Percentiles rank a stretch among this genome's conserved stretches.
phyloP scores from a whole-genome alignment of 805 yeast species.

The Yamadazyma phyllophila region DNA sequence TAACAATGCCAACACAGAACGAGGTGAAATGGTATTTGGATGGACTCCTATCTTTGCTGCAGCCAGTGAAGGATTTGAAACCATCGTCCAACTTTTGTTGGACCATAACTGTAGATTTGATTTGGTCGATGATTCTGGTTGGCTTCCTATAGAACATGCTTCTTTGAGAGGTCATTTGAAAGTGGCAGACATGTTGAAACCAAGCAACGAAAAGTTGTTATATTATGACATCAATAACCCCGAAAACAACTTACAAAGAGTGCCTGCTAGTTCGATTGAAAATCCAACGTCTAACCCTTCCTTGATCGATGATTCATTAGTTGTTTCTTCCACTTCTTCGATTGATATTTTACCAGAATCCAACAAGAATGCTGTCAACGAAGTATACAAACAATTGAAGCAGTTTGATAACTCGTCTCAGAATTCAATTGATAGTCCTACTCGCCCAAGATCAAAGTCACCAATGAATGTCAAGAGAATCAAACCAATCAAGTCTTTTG shows the following conservation, averaged over 20 bases:
- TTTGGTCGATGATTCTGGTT: conserved; percentile 77
- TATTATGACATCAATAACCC: conserved; percentile 37
- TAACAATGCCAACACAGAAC: conserved; percentile 68
- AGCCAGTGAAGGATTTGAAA: conserved; percentile 75
- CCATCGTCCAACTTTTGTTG: conserved; percentile 55
- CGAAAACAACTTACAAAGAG: conserved; percentile 29
- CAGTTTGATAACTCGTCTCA: conserved; percentile 12
- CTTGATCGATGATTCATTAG: conserved; percentile 8
- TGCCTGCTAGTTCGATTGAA: conserved; percentile 14
- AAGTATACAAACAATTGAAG: conserved; percentile 41
- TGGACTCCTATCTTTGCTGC: conserved; percentile 95
- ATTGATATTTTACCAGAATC: conserved; percentile 38
- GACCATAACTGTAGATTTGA: conserved; percentile 52
- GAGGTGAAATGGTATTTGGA: conserved; percentile 75
- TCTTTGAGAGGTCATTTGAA: conserved; percentile 81
- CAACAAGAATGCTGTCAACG: conserved; percentile 29
- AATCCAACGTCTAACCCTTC: conserved; percentile 12
- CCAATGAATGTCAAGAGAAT: conserved; percentile 22
- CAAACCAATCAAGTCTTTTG: conserved; percentile 76
- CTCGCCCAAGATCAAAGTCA: conserved; percentile 19
- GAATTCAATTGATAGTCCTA: conserved; percentile 1
- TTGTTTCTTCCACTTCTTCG: conserved; percentile 25
- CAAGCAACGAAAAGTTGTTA: conserved; percentile 36
- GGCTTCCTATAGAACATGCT: conserved; percentile 98
- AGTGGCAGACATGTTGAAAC: conserved; percentile 62